Base-by-base conservation (phyloP, 1,284 basidiomycete genomes). In the Exobasidium rhododendri region DNA sequence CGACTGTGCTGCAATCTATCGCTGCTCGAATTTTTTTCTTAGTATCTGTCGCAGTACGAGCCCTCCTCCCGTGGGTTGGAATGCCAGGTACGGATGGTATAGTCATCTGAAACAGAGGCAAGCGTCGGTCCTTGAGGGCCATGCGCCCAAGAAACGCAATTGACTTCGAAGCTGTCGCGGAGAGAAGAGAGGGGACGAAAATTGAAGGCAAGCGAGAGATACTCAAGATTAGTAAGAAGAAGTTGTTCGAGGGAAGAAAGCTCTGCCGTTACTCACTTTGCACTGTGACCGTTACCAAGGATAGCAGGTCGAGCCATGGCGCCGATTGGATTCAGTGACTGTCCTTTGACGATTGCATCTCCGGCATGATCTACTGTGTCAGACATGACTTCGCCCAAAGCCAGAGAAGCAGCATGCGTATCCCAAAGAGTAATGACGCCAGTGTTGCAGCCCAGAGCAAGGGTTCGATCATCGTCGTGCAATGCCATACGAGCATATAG, bases 401-500 rank as follows among this genome's bases (percentile, higher is more conserved):
- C 35, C 35, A 40, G 17, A 40, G 35, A 40, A 20, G 57, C 35
- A 20, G 58, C 61, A 24, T 46, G 40, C 4, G 49, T 50, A 47
- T 79, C 75, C 74, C 76, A 79, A n/a, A 79, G 55, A 17, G 71
- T 68, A 1, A 77, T 61, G 40, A 70, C 63, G 13, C 77, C 77
- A 14, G 68, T 68, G 31, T 74, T 72, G 61, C 77, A 79, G 0
- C 74, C 77, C 2, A 79, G 59, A 10, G 77, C 77, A 4, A 79
- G 64, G 20, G 69, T 70, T 2, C 69, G 63, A 28, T 76, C 75
- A 32, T 78, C 64, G 5, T 59, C 46, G 58, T 69, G 64, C 35
- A 79, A 65, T 20, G 74, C 67, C 66, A 76, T 63, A 1, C 72
- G 67, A 20, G 76, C 74, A 59, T 74, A 79, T 28, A 79, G 67